A percentile compares a stretch with the other conserved stretches of the same genome.
Conservation (phyloP, 352 stramenopile genomes). For the Phytophthora pseudosyringae region DNA sequence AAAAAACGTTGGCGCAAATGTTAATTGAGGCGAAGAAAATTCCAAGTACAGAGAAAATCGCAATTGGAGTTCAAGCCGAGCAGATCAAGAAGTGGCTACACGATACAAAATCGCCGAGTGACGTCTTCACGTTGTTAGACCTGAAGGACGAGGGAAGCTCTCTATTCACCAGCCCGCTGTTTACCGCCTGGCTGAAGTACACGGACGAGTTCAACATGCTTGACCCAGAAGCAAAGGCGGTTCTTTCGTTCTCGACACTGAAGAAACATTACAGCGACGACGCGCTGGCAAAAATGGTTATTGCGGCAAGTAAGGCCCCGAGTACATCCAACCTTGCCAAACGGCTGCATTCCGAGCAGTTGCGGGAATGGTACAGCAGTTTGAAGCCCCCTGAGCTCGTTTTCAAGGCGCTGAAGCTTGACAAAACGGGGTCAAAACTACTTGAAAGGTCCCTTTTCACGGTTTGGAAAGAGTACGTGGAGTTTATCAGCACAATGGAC, state of each 20-base stretch:
- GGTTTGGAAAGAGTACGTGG: constrained; percentile 16
- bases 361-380: constrained; percentile 12
- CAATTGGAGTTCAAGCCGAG: constrained; percentile 10
- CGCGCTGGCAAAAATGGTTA: constrained; percentile 1
- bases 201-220: constrained; percentile 1
- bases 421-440: neutral
- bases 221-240: neutral
- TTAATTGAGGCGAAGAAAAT: constrained; percentile 14
- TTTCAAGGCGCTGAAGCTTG: constrained; percentile 9
- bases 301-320: constrained; percentile 4
- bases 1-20: constrained; percentile 8
- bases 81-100: constrained; percentile 11
- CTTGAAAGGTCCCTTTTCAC: constrained; percentile 8
- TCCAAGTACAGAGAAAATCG: constrained; percentile 11
- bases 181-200: constrained; percentile 7
- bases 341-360: constrained; percentile 9
- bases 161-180: constrained; percentile 10
- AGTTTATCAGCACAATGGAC: constrained; percentile 1
- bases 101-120: neutral
- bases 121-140: constrained; percentile 9
- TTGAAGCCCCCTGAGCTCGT: constrained; percentile 2
- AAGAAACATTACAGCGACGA: neutral
- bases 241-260: constrained; percentile 1
- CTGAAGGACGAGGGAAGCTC: constrained; percentile 1
- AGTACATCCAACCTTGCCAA: neutral